Percentiles rank a stretch among this genome's conserved stretches.
phyloP scores from a whole-genome alignment of 2,329 filamentous ascomycete species.

The Magnaporthiopsis incrustans region DNA sequence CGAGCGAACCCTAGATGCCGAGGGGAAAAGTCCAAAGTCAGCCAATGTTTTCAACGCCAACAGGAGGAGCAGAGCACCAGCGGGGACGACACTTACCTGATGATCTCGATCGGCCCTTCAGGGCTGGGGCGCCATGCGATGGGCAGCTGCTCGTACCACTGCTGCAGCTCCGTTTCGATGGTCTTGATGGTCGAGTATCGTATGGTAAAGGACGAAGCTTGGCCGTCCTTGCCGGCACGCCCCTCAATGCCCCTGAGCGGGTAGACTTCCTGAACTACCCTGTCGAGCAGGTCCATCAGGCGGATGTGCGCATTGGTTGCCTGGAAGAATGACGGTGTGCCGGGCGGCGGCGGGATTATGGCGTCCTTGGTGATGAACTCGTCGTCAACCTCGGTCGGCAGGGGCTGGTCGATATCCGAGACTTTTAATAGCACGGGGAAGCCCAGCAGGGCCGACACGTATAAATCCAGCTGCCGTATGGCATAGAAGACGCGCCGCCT shows the following conservation, averaged over 20 bases:
- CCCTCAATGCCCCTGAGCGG: conserved; percentile 50
- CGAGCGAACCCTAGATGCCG: conserved; percentile 56
- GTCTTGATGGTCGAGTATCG: conserved; percentile 56
- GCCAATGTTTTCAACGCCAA: not conserved
- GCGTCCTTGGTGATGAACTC: conserved; percentile 55
- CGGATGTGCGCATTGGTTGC: conserved; percentile 59
- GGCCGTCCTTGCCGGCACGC: conserved; percentile 32
- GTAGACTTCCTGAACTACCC: conserved; percentile 59
- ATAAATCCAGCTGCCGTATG: conserved; percentile 62
- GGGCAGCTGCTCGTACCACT: conserved; percentile 62
- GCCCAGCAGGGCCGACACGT: conserved; percentile 58
- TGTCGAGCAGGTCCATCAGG: conserved; percentile 55
- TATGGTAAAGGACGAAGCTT: conserved; percentile 49
- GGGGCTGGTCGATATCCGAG: conserved; percentile 60
- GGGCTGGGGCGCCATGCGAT: conserved; percentile 70
- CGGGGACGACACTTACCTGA: conserved; percentile 50
- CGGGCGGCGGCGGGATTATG: conserved; percentile 46
- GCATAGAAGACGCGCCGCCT: conserved; percentile 60
- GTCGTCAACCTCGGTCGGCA: conserved; percentile 58
- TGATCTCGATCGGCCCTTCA: conserved; percentile 65
- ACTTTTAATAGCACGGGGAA: conserved; percentile 55
- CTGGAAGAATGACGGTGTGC: conserved; percentile 51
- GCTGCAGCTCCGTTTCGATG: conserved; percentile 54
- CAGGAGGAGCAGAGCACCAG: not conserved
- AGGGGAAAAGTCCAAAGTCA: not conserved